These are phyloP conservation scores for Aspergillus jensenii DNA, from an alignment of 2,329 filamentous ascomycete genomes.

Conservation along the genomic window DNA sequence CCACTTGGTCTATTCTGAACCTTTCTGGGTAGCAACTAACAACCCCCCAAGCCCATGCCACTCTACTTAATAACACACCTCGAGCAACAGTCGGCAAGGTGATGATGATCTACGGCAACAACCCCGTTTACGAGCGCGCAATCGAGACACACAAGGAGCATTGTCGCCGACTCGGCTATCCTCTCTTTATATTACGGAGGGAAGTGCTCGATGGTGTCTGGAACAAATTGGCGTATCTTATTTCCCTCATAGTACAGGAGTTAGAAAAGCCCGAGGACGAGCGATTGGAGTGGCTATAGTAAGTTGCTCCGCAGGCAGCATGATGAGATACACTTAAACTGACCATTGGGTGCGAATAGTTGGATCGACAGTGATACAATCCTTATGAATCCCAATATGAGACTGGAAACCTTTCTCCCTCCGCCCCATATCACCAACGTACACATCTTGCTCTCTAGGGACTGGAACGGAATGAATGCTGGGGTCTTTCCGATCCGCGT, in stretches of 20 bases:
- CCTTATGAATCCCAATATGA: constrained; percentile 36
- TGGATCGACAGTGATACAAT: constrained; percentile 37
- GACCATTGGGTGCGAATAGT: constrained; percentile 11
- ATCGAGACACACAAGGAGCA: constrained; percentile 44
- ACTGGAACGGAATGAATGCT: constrained; percentile 36
- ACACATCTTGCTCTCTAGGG: constrained; percentile 31
- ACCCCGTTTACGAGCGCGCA: constrained; percentile 42
- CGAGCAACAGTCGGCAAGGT: constrained; percentile 17
- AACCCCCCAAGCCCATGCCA: background rate
- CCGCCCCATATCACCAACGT: constrained; percentile 28
- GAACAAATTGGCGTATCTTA: constrained; percentile 48
- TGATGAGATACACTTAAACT: background rate
- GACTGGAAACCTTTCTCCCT: constrained; percentile 34
- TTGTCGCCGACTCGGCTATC: constrained; percentile 42
- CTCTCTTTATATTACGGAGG: constrained; percentile 43
- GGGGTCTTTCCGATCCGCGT: constrained; percentile 37
- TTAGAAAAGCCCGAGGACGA: constrained; percentile 26
- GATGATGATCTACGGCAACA: constrained; percentile 18
- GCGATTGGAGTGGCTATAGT: constrained; percentile 35
- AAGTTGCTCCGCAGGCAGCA: constrained; percentile 2
- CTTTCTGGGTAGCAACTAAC: background rate
- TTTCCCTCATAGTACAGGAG: constrained; percentile 32
- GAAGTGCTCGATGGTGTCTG: constrained; percentile 45
- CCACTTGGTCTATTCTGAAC: too few species aligned
- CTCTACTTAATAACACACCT: background rate